phyloP scores from a whole-genome alignment of 2,329 filamentous ascomycete species.

The Trichoderma koningii region DNA sequence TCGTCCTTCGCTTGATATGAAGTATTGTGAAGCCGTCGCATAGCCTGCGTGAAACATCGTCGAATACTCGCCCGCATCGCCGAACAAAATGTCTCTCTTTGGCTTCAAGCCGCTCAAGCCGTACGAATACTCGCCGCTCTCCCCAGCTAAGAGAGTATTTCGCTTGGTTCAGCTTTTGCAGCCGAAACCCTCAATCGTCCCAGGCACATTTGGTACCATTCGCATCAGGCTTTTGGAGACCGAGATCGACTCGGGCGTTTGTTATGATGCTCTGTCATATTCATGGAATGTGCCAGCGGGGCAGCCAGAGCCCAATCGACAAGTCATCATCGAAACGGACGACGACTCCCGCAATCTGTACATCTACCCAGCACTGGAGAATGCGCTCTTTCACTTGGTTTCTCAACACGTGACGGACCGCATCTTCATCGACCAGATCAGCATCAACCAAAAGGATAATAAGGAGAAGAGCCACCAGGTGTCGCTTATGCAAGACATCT shows the following conservation, averaged over 20 bases:
- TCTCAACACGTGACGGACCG: conserved; percentile 16
- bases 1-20: not conserved
- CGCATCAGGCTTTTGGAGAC: conserved; percentile 36
- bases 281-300: conserved; percentile 33
- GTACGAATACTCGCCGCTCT: conserved; percentile 27
- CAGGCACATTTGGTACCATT: conserved; percentile 31
- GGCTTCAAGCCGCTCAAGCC: not conserved
- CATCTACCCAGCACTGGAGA: conserved; percentile 38
- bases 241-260: conserved; percentile 27
- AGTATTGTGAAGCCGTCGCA: too few relatives aligned
- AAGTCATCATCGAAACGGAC: conserved; percentile 34
- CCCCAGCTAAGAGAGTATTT: conserved; percentile 29
- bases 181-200: conserved; percentile 29
- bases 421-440: conserved; percentile 40
- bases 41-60: not conserved
- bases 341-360: conserved; percentile 28
- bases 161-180: conserved; percentile 35
- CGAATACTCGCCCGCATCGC: not conserved
- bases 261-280: conserved; percentile 40
- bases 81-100: conserved; percentile 17
- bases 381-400: conserved; percentile 34
- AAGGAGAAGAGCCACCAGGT: conserved; percentile 37
- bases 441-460: conserved; percentile 37
- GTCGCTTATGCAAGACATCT: conserved; percentile 37
- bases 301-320: conserved; percentile 30